phyloP scores from a whole-genome alignment of 129 eudicot genomes.

The Tagetes erecta region DNA sequence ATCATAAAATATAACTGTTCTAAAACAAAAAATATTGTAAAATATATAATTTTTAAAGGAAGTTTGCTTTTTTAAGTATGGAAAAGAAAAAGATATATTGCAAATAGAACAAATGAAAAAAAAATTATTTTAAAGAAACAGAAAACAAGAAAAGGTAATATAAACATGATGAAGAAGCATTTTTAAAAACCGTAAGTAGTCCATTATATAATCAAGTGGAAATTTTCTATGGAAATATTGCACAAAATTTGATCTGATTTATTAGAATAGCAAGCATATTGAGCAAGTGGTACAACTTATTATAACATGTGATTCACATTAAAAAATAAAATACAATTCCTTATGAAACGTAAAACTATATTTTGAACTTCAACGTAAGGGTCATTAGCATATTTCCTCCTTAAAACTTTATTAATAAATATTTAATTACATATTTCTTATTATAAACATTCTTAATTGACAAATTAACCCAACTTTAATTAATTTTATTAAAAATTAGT shows the following conservation, averaged over 20 bases:
- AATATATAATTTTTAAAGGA: neutral
- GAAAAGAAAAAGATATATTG: neutral
- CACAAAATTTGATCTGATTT: neutral
- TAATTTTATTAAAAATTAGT: no score
- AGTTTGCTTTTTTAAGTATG: neutral
- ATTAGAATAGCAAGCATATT: neutral
- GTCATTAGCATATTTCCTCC: no score
- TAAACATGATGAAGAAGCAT: slow-evolving; percentile 27
- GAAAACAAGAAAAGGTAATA: neutral
- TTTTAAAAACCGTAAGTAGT: slow-evolving; percentile 3
- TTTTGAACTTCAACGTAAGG: no score
- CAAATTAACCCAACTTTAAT: no score
- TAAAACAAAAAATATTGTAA: no score
- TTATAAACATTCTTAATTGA: no score
- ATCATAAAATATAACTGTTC: neutral
- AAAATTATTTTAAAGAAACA: neutral
- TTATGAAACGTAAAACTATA: no score
- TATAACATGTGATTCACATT: slow-evolving; percentile 10
- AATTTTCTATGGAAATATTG: neutral
- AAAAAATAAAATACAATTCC: neutral
- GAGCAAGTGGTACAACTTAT: slow-evolving; percentile 13
- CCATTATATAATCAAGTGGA: slow-evolving; percentile 27
- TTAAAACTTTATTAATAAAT: no score
- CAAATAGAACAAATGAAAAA: neutral
- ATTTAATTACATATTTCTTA: no score